Evolutionary conservation across 2,329 filamentous ascomycete species (phyloP), one percentile per base, ranked within the genome.

Genomic region (Fusarium xylarioides): DNA sequence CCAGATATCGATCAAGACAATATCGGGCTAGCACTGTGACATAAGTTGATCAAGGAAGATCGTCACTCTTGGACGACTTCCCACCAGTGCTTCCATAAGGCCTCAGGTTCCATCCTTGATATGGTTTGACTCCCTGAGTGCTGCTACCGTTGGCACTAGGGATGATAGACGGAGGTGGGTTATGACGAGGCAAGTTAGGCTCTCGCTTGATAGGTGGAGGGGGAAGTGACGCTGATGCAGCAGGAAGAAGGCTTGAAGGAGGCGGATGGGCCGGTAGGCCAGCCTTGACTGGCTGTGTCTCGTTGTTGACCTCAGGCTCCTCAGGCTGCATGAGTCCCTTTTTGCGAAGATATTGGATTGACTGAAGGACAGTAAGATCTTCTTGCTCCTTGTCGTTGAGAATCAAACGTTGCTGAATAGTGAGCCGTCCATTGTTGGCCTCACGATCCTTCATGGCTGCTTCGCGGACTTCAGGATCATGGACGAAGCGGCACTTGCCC

Each of bases 401-500:
- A 66, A 89, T 86, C 61, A 92, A 82, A 46, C 90, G 89, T 79
- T 92, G 90, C 80, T 90, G 88, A 61, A 92, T 86, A 9, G 90
- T 92, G 81, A 91, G 87, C 56, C 88, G 88, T 52, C 90, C 90
- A 68, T 90, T 89, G 75, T 92, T 92, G 76, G 86, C 85, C 76
- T 90, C 89, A 66, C 90, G 87, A 79, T 91, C 90, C 77, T 86
- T 87, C 54, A 92, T 84, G 64, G 90, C 90, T 73, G 88, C 88
- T 76, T 90, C 89, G 74, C 90, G 86, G 65, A 91, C 87, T 70
- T 88, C 87, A 23, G 87, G 86, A 79, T 92, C 90, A 80, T 92
- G 90, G 72, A 91, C 89, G 82, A 92, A 92, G 82, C 90, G 90
- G 85, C 90, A 92, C 89, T 92, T 92, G 89, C 89, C 89, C 87